Percentiles rank a stretch among this genome's conserved stretches.
Evolutionary conservation across 345 rosid genomes (phyloP).

Genomic region (Rhizophora mangle): DNA sequence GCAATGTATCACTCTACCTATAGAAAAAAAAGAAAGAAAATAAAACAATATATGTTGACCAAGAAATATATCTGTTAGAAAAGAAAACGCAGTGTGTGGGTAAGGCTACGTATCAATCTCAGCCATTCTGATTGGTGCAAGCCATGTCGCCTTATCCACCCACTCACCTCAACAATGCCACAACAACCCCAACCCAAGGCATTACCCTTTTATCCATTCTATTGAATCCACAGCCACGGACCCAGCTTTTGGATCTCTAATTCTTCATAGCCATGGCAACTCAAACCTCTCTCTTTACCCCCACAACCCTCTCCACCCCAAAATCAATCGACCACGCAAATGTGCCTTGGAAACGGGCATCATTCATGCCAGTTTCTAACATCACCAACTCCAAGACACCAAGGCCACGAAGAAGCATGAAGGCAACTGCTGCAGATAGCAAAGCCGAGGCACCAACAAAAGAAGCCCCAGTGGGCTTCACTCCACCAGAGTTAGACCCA

Average conservation of each 20-base stretch:
- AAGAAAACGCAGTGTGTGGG: constrained; percentile 7
- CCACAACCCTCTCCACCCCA: constrained; percentile 43
- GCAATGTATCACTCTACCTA: too few relatives aligned
- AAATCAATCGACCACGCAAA: constrained; percentile 39
- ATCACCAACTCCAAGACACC: constrained; percentile 3
- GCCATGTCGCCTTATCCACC: constrained; percentile 47
- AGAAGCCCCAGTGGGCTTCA: constrained; percentile 78
- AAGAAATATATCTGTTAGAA: background rate
- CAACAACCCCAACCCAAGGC: constrained; percentile 6
- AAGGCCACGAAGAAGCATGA: constrained; percentile 29
- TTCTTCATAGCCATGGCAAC: constrained; percentile 50
- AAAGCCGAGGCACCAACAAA: constrained; percentile 26
- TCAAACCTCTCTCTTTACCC: constrained; percentile 59
- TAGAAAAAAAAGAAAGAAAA: background rate
- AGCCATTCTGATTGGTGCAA: constrained; percentile 41
- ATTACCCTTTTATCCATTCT: background rate
- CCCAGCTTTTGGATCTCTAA: background rate
- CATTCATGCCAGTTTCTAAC: constrained; percentile 1
- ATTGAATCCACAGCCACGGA: background rate
- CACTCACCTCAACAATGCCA: constrained; percentile 21
- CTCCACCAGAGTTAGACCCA: constrained; percentile 75
- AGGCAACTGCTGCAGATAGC: constrained; percentile 35
- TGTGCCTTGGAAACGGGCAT: constrained; percentile 44
- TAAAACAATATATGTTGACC: background rate
- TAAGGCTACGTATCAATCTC: constrained; percentile 33